Evolutionary conservation across 2,329 filamentous ascomycete species (phyloP), one percentile per base, ranked within the genome.

Genomic region (Nothomitra cinnamomea): DNA sequence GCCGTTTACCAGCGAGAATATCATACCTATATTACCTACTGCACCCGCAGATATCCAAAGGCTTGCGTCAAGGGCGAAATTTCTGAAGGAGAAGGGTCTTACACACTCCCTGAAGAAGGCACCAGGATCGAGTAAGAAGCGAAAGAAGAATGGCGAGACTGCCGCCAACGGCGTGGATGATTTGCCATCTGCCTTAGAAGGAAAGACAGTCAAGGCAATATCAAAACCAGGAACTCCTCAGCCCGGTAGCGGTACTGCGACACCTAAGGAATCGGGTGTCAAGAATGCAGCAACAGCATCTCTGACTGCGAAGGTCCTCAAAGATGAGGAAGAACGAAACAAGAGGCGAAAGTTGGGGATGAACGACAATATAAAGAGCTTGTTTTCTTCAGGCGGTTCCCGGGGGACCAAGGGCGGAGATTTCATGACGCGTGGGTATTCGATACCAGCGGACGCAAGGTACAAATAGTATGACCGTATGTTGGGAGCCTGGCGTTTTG

Each of bases 91-190:
- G 2, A 75, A 79, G 28, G 85, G 87, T 0, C 71, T 96, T 24
- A 80, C 88, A 1, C 92, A 98, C 65, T 87, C 83, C 0, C 69
- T 96, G 36, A 96, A 95, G 69, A 95, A 95, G 66, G 82, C 72
- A 0, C 66, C 72, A 1, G 74, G 76, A 3, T 72, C 71, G 0
- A 71, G 69, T 35, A 80, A 79, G 61, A 88, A 87, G 70, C 83
- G 87, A 67, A 87, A 88, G 69, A 87, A 87, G 71, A 77, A 78
- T 1, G 65, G 66, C 7, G 68, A 69, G 1, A 65, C 67, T 19
- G 64, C 65, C 2, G 63, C 63, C 4, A 62, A 55, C 12, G 28
- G 15, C 3, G 25, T 17, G 17, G 53, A 19, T 17, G 54, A 35
- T 47, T 10, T 24, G 7, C 38, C 22, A 19, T 15, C 24, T 43